phyloP scores from a whole-genome alignment of 495 filamentous ascomycete species.

The Podospora pseudoanserina region DNA sequence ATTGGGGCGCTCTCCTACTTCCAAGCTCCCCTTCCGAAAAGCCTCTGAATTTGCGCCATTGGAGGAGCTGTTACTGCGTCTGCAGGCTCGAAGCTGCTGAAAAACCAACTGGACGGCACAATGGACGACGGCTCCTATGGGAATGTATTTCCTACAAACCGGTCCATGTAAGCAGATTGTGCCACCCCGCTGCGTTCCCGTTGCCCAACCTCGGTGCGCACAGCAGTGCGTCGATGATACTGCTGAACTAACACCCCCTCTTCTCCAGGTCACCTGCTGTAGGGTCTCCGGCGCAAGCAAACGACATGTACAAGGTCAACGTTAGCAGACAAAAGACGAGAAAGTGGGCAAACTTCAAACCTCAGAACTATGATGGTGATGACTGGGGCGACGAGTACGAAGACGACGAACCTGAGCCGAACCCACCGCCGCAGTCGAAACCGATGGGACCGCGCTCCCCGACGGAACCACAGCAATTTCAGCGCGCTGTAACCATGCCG shows the following conservation, averaged over 20 bases:
- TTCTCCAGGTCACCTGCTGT: constrained; percentile 29
- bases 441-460: constrained; percentile 24
- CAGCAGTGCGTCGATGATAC: constrained; percentile 1
- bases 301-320: constrained; percentile 59
- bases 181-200: neutral
- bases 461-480: constrained; percentile 12
- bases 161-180: constrained; percentile 20
- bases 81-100: constrained; percentile 9
- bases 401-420: constrained; percentile 53
- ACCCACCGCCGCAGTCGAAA: constrained; percentile 29
- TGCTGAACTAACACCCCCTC: neutral
- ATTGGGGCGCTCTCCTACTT: constrained; percentile 1
- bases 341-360: constrained; percentile 91
- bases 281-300: constrained; percentile 22
- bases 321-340: constrained; percentile 87
- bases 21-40: neutral
- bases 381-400: constrained; percentile 89
- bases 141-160: constrained; percentile 29
- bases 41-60: neutral
- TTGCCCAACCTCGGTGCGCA: constrained; percentile 8
- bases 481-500: constrained; percentile 17
- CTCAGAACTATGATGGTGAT: constrained; percentile 83
- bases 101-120: constrained; percentile 4
- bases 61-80: constrained; percentile 1
- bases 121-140: constrained; percentile 38